Evolutionary conservation across 2,329 filamentous ascomycete genomes (phyloP), one percentile per base, ranked within the genome.

Genomic region (Colletotrichum horii): DNA sequence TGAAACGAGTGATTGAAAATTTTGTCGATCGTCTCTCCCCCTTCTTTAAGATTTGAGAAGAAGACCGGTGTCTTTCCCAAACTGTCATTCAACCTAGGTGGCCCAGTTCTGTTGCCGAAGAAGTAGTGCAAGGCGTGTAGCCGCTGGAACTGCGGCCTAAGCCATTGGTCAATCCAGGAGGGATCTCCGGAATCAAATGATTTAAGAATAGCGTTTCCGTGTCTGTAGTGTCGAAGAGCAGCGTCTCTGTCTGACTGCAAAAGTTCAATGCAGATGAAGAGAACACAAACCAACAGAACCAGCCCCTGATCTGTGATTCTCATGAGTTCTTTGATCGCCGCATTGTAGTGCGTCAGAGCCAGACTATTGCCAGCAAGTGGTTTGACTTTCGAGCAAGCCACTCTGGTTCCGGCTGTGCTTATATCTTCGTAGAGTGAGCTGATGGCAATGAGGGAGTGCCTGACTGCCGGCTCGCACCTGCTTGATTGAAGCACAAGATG

Each of bases 241-340:
- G 81, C 80, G 55, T 87, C 86, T 5, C 66, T 19, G 74, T 90
- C 87, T 38, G 87, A 87, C 56, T 88, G 88, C 69, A 91, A 82
- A 76, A 89, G 88, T 79, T 91, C 90, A 66, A 91, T 86, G 76
- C 88, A 89, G 26, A 89, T 86, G 73, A 90, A 89, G 28, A 91
- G 81, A 0, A 89, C 80, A 75, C 88, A 90, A 6, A 86, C 86
- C 6, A 89, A 81, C 19, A 90, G 78, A 1, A 82, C 82, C 0
- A 84, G 2, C 77, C 78, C 30, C 75, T 67, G 52, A 48, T 71
- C 68, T 32, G 62, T 19, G 24, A 84, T 82, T 2, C 81, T 80
- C 32, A 82, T 80, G 14, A 77, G 34, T 24, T 76, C 32, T 5
- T 61, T 68, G 8, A 76, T 75, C 74, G 83, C 79, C 79, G 83